Base-by-base conservation (phyloP, 2,329 filamentous ascomycete species). In the Chaetomium sp. region DNA sequence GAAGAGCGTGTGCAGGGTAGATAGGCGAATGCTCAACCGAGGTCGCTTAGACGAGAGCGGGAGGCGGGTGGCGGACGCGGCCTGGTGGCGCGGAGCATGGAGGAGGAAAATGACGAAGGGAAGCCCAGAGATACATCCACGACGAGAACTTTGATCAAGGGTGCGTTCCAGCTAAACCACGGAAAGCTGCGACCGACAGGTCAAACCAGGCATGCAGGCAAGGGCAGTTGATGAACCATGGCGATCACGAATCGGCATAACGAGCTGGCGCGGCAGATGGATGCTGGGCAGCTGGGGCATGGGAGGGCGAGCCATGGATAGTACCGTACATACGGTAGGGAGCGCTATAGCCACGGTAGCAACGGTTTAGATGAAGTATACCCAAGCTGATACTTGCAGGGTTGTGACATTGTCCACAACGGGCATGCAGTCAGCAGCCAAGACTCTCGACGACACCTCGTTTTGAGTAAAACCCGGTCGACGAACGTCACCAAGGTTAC, bases 221-320 rank as follows among this genome's bases (percentile, higher is more conserved):
- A 56, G 59, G 25, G 61, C 47, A 57, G 35, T 67, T 67, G 62
- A 68, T 65, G 60, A 63, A 63, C 49, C 51, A 47, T 35, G 67
- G 60, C 60, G 65, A 70, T 70, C 66, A 64, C 68, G 65, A 65
- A 47, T 38, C 69, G 70, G 69, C 69, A 69, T 68, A 68, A 62
- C 61, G 57, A 45, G 56, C 35, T 56, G 51, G 62, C 63, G 55
- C 65, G 66, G 66, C 66, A 70, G 65, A 63, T 69, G 42, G 33
- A 60, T 47, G 27, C 45, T 57, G 45, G 60, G 38, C 33, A 21
- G 19, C 19, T 49, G 54, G 47, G 55, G 21, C 51, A 19, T 49
- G 25, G 19, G 13, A 23, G 42, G 25, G n/a, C 21, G 23, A 57
- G 35, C 19, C 9, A 55, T 47, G 35, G n/a, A n/a, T n/a, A n/a